Base-by-base conservation (phyloP, 2,329 filamentous ascomycete genomes). In the Exophiala calicioides region DNA sequence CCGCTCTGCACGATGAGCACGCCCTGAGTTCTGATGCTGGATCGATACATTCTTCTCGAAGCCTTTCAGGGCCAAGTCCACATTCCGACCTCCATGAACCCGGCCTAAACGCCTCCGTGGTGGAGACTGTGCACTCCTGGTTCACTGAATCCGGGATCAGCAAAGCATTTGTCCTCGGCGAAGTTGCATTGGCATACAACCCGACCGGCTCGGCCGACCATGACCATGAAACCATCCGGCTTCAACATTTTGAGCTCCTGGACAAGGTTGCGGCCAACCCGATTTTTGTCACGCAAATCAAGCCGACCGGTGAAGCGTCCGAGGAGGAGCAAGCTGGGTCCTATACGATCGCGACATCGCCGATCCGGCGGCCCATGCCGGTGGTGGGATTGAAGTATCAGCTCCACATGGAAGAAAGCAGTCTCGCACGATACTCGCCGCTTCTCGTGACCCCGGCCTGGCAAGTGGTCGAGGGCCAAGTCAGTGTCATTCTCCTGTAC, bases 201-300 rank as follows among this genome's bases (percentile, higher is more conserved):
- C 49, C 62, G 27, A 71, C 75, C 42, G 69, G 76, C 29, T 57
- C 62, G 23, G 58, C 65, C 10, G 62, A 67, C 16, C 66, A 69
- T 42, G 71, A 71, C 16, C 68, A 66, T 2, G 79, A 90, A 60
- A 84, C 74, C 2, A 85, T 97, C 56, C 84, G 88, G 15, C 80
- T 98, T 50, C 88, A 95, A 61, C 93, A 95, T 64, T 95, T 95
- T 64, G 71, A 84, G 7, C 78, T 80, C n/a, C 78, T 98, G 4
- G 93, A 97, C 60, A 90, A 88, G 61, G 90, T 98, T 46, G 90
- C 90, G 0, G 90, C 90, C 1, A 98, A 98, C 65, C 88, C 89
- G 32, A 87, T 90, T 47, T 95, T 97, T 68, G 83, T 97, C 40
- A 81, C 84, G 23, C 42, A 54, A 12, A 31, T 44, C 13, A 47